phyloP scores from a whole-genome alignment of 305 asterid species.

The Rubia balearica region DNA sequence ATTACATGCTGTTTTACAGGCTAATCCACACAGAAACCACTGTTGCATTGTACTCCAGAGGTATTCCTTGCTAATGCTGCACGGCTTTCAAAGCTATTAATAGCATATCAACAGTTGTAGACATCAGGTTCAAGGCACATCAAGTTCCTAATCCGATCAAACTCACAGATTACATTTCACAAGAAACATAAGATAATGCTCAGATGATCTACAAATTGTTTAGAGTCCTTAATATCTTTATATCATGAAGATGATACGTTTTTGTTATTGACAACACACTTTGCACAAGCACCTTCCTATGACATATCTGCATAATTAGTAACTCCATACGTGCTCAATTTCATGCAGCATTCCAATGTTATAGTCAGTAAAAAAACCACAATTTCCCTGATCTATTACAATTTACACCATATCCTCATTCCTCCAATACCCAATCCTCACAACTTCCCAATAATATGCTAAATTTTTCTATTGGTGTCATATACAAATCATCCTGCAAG shows the following conservation, averaged over 20 bases:
- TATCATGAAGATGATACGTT: not conserved
- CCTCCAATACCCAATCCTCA: not conserved
- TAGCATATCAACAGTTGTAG: not conserved
- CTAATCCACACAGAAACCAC: not conserved
- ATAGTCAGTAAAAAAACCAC: not conserved
- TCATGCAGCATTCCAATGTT: not conserved
- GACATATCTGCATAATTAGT: too few relatives aligned
- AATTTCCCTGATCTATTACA: too few relatives aligned
- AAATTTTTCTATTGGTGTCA: not conserved
- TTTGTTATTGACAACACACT: not conserved
- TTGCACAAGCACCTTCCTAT: not conserved
- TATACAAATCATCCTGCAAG: not conserved
- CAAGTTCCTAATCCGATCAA: not conserved
- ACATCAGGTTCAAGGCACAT: not conserved
- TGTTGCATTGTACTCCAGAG: not conserved
- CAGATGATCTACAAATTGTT: not conserved
- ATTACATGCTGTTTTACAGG: not conserved
- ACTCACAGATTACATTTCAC: not conserved
- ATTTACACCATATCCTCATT: not conserved
- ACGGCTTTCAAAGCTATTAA: not conserved
- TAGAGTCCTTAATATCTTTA: not conserved
- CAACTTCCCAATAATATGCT: too few relatives aligned
- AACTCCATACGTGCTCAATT: not conserved
- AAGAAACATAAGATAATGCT: not conserved
- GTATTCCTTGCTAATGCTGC: not conserved